phyloP scores from a whole-genome alignment of 495 filamentous ascomycete species.

The Bathelium albidoporum region DNA sequence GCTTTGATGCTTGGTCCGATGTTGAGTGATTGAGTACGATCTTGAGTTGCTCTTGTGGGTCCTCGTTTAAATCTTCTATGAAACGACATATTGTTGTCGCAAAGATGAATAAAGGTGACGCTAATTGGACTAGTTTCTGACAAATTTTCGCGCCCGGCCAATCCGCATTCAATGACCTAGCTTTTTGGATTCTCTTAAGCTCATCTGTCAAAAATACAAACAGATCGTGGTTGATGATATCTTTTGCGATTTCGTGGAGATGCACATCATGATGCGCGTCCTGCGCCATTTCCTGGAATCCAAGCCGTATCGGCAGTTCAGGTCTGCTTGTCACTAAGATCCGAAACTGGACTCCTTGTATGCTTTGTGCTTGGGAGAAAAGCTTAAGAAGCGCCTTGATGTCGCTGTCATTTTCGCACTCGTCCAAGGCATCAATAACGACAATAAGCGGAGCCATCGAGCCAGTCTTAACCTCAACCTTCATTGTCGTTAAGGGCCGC shows the following conservation, averaged over 20 bases:
- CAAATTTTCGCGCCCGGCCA: conserved; percentile 36
- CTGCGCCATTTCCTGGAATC: conserved; percentile 15
- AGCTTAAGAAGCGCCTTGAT: conserved; percentile 22
- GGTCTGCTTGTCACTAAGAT: conserved; percentile 33
- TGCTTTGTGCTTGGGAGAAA: conserved; percentile 16
- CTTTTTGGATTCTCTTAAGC: conserved; percentile 4
- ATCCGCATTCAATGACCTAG: conserved; percentile 1
- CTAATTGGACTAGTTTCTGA: conserved; percentile 27
- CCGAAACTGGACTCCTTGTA: conserved; percentile 17
- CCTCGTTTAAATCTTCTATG: conserved; percentile 5
- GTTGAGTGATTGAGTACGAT: conserved; percentile 14
- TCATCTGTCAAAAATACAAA: conserved; percentile 23
- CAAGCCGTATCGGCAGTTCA: conserved; percentile 23
- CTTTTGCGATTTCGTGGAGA: conserved; percentile 26
- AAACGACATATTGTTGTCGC: conserved; percentile 20
- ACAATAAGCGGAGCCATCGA: conserved; percentile 11
- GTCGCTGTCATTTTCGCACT: conserved; percentile 24
- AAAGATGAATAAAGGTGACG: conserved; percentile 30
- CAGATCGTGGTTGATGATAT: conserved; percentile 31
- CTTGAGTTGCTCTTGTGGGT: conserved; percentile 14
- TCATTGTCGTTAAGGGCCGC: background rate
- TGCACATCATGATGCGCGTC: conserved; percentile 15
- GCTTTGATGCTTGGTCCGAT: conserved; percentile 9
- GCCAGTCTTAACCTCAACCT: background rate
- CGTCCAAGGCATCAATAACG: conserved; percentile 31